Evolutionary conservation across 2,329 filamentous ascomycete genomes (phyloP).

Genomic region (Verticillium longisporum): DNA sequence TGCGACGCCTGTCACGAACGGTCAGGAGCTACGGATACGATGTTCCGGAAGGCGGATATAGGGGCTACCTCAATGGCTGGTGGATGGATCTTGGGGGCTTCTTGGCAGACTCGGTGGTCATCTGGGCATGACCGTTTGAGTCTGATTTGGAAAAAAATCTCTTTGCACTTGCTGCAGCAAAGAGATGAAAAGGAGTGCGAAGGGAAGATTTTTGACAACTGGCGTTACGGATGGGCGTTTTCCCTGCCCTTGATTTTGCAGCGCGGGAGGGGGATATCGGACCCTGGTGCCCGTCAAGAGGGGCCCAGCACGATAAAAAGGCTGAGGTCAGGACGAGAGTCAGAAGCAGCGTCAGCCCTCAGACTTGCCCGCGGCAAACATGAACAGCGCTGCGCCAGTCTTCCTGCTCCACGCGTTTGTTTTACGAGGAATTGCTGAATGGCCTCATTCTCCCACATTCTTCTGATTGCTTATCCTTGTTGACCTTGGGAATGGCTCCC

Average conservation of each 20-base stretch:
- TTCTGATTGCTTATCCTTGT: neutral
- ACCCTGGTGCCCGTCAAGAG: neutral
- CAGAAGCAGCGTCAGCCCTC: neutral
- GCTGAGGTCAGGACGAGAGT: neutral
- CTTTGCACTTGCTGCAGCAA: constrained; percentile 1
- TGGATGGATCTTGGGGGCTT: neutral
- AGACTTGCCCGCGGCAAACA: neutral
- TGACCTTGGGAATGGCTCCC: neutral
- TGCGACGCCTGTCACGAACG: neutral
- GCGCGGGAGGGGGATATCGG: neutral
- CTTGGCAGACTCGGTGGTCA: neutral
- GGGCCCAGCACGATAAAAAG: neutral
- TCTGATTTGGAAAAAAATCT: constrained; percentile 8
- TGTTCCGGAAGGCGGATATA: neutral
- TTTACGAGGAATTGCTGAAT: too few species aligned
- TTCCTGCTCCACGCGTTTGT: too few species aligned
- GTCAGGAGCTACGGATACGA: neutral
- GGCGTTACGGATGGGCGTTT: neutral
- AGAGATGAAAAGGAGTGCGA: neutral
- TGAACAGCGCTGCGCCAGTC: neutral
- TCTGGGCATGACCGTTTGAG: neutral
- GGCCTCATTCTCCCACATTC: neutral
- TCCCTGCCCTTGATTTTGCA: neutral
- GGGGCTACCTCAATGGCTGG: neutral
- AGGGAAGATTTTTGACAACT: neutral